Percentiles rank a stretch among this genome's conserved stretches.
These are phyloP conservation scores for Rhododendron vialii DNA, from an alignment of 148 eudicot genomes.

Conservation along the genomic window DNA sequence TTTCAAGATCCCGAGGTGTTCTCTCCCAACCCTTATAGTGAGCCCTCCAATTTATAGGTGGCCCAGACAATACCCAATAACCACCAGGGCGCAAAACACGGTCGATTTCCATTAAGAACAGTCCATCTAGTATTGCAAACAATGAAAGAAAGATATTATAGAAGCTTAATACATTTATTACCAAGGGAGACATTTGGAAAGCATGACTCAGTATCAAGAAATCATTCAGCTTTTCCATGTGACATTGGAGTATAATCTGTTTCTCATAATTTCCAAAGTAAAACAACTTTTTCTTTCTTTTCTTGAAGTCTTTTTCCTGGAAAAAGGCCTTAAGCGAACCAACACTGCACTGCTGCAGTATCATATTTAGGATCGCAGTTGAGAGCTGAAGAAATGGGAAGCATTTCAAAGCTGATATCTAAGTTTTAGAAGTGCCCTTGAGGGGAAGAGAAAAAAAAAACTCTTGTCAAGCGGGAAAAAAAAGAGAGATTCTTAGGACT, in stretches of 20 bases:
- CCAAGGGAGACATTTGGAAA: background rate
- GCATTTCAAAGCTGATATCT: background rate
- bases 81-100: slow-evolving; percentile 79
- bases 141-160: background rate
- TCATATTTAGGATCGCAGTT: background rate
- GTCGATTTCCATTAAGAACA: slow-evolving; percentile 60
- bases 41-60: slow-evolving; percentile 58
- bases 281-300: background rate
- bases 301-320: background rate
- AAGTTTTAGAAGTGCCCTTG: background rate
- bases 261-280: background rate
- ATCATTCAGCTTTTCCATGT: slow-evolving; percentile 1
- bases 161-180: background rate
- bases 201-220: background rate
- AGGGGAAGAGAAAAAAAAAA: too few relatives aligned
- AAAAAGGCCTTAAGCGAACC: background rate
- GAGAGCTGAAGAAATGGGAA: background rate
- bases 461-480: background rate
- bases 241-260: background rate
- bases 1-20: slow-evolving; percentile 35
- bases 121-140: slow-evolving; percentile 39
- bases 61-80: slow-evolving; percentile 74
- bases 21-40: slow-evolving; percentile 60
- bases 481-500: background rate
- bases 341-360: background rate